Base-by-base conservation (phyloP, 495 filamentous ascomycete species). In the Pyrenopolyporus hunteri region DNA sequence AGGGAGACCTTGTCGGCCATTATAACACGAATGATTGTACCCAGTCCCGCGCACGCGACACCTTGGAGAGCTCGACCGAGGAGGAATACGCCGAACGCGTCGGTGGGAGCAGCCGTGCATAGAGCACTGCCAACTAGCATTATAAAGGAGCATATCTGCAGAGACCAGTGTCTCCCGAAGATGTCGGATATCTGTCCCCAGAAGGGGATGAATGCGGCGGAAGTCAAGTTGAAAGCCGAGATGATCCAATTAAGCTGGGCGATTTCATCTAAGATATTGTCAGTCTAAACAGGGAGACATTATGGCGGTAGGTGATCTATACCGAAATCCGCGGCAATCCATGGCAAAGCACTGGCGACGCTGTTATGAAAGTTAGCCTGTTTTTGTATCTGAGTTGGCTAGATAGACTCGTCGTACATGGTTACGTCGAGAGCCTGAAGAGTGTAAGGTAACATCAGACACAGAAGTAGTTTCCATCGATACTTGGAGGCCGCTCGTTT, bases 171-270 rank as follows among this genome's bases (percentile, higher is more conserved):
- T 4, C 84, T 77, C 4, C 84, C 84, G 57, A 84, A 86, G 31
- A 87, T 73, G 57, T 87, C 83, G 36, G 83, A 73, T 26, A 84
- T 71, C 59, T 87, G 84, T 11, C 80, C 83, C 68, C 80, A 85
- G 54, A 80, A 75, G n/a, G 85, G 85, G 4, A 86, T 82, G 64
- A 87, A 86, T 13, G 83, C 76, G 10, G 84, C 78, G 0, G 82
- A 78, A n/a, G 83, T 83, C 3, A 88, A 74, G 56, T 80, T 86
- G 70, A 84, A 87, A 13, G 83, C 73, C 0, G 84, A 82, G 43
- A 87, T 78, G 63, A 87, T 85, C 84, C 84, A 87, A 63, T 85
- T 87, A 6, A 86, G 72, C 57, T 86, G 80, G 13, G 74, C 70
- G 25, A 85, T 70, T 60, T 83, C 67, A 53, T 79, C 83, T 84